phyloP scores from a whole-genome alignment of 116 monocot species.

The Posidonia oceanica region DNA sequence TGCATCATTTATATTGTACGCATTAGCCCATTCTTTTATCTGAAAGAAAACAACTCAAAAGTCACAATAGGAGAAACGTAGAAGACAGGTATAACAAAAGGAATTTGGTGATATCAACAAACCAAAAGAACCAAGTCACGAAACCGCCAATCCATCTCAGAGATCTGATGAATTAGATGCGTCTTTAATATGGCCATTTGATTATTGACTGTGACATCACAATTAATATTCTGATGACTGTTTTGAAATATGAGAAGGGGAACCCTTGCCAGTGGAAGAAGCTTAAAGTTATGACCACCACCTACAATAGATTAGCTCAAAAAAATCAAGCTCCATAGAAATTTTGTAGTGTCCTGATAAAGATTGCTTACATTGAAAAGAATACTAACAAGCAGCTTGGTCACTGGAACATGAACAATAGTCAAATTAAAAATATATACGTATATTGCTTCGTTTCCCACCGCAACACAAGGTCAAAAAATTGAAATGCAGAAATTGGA shows the following conservation, averaged over 20 bases:
- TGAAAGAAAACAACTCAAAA: conserved; percentile 13
- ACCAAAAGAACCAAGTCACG: conserved; percentile 93
- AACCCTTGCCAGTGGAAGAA: conserved; percentile 64
- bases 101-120: background rate
- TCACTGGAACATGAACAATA: too few species aligned
- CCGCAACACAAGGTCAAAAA: too few species aligned
- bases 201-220: conserved; percentile 77
- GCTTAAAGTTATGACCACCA: conserved; percentile 17
- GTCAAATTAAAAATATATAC: too few species aligned
- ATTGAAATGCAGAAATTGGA: too few species aligned
- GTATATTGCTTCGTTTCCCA: too few species aligned
- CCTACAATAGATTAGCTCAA: conserved; percentile 24
- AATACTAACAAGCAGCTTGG: too few species aligned
- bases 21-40: conserved; percentile 94
- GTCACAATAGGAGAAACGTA: background rate
- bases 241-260: conserved; percentile 61
- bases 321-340: too few species aligned
- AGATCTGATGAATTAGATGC: conserved; percentile 35
- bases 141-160: conserved; percentile 56
- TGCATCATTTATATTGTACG: conserved; percentile 71
- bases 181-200: conserved; percentile 58
- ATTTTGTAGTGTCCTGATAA: too few species aligned
- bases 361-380: too few species aligned
- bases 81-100: background rate
- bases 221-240: conserved; percentile 41